Evolutionary conservation across 257 asterid species (phyloP).

Genomic region (Dorcoceras hygrometricum): DNA sequence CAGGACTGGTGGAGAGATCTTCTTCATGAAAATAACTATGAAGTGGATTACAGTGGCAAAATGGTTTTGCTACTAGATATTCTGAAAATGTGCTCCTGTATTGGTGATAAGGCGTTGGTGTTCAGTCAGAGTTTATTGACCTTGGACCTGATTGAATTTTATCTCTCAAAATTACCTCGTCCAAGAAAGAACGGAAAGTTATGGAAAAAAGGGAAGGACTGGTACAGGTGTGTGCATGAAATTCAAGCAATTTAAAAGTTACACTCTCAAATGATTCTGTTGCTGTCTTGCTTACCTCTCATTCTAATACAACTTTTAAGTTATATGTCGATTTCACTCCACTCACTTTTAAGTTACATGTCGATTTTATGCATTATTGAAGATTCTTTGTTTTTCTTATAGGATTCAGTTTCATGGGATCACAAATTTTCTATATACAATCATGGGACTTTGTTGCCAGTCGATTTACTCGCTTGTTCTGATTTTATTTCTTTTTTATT

Average conservation of each 20-base stretch:
- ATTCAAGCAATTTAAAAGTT: conserved; percentile 18
- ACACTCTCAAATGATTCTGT: conserved; percentile 11
- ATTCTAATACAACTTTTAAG: conserved; percentile 10
- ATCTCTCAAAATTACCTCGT: conserved; percentile 77
- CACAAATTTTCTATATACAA: background rate
- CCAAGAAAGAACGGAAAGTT: conserved; percentile 66
- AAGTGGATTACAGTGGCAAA: conserved; percentile 81
- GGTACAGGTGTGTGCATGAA: conserved; percentile 75
- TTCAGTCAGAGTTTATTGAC: conserved; percentile 92
- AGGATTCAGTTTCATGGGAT: background rate
- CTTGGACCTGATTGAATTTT: conserved; percentile 77
- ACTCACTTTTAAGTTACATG: conserved; percentile 2
- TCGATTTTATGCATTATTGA: background rate
- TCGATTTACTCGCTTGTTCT: background rate
- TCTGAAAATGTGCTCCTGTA: conserved; percentile 70
- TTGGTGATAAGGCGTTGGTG: conserved; percentile 91
- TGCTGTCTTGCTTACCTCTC: conserved; percentile 9
- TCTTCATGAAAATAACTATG: conserved; percentile 58
- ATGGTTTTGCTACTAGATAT: conserved; percentile 92
- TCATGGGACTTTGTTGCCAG: background rate
- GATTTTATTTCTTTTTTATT: background rate
- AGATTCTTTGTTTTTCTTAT: conserved; percentile 3
- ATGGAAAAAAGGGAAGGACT: conserved; percentile 94
- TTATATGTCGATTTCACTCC: background rate
- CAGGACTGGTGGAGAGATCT: conserved; percentile 99